phyloP scores from a whole-genome alignment of 495 filamentous ascomycete species.

The Penicillium salamii region DNA sequence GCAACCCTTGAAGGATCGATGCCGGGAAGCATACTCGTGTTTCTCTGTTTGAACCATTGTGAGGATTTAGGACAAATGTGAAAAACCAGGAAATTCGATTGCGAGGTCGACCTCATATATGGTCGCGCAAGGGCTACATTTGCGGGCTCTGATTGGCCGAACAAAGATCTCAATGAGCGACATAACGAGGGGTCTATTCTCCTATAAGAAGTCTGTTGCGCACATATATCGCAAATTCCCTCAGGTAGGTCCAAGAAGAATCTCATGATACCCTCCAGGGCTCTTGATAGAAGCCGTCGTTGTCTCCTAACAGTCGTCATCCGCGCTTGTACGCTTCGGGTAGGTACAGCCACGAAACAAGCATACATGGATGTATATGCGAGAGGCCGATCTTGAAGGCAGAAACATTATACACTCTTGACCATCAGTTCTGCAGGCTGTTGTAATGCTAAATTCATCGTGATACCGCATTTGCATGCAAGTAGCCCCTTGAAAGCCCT shows the following conservation, averaged over 20 bases:
- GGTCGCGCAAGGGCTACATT: neutral
- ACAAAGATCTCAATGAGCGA: conserved; percentile 22
- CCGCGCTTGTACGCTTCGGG: conserved; percentile 13
- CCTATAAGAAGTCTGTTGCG: conserved; percentile 17
- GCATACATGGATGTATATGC: no score
- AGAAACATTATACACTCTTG: no score
- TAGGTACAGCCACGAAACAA: conserved; percentile 23
- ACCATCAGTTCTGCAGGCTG: no score
- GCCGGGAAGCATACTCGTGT: conserved; percentile 14
- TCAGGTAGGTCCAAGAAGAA: neutral
- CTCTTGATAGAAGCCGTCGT: no score
- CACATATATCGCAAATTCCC: conserved; percentile 19
- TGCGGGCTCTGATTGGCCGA: conserved; percentile 21
- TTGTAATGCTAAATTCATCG: no score
- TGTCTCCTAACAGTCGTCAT: no score
- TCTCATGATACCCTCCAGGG: neutral
- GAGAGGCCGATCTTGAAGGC: no score
- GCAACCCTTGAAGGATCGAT: conserved; percentile 28
- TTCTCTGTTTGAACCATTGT: conserved; percentile 15
- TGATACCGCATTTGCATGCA: no score
- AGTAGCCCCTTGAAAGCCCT: no score
- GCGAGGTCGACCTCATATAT: conserved; percentile 15
- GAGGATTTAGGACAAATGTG: neutral
- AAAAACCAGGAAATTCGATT: conserved; percentile 3
- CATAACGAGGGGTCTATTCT: conserved; percentile 19